phyloP scores from a whole-genome alignment of 2,329 filamentous ascomycete genomes.

The Lecanosticta acicola region DNA sequence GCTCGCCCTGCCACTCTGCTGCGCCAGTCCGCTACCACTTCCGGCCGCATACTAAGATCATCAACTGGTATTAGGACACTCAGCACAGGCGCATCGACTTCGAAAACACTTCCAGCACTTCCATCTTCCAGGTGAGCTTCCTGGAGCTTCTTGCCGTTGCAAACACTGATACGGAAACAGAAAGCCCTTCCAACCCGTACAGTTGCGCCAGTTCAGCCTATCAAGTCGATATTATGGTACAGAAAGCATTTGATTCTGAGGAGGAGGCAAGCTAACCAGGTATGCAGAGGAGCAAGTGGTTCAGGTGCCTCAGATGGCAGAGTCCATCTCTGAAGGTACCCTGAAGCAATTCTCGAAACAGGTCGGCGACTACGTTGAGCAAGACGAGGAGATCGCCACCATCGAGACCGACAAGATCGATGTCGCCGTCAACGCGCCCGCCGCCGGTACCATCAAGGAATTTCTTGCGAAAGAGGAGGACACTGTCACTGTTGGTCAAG shows the following conservation, averaged over 20 bases:
- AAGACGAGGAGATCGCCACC: conserved; percentile 95
- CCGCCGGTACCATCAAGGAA: conserved; percentile 86
- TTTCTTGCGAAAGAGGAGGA: conserved; percentile 89
- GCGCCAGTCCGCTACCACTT: conserved; percentile 23
- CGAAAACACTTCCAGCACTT: conserved; percentile 16
- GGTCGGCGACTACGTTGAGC: conserved; percentile 88
- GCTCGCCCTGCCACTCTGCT: conserved; percentile 25
- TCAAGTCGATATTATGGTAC: conserved; percentile 32
- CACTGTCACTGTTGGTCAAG: conserved; percentile 89
- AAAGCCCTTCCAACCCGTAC: conserved; percentile 24
- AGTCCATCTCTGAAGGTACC: conserved; percentile 96
- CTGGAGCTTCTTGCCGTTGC: neutral
- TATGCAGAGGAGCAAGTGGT: conserved; percentile 68
- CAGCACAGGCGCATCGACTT: conserved; percentile 17
- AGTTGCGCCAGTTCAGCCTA: conserved; percentile 31
- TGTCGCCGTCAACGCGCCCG: conserved; percentile 89
- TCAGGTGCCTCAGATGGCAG: conserved; percentile 96
- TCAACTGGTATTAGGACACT: conserved; percentile 21
- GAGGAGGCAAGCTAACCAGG: conserved; percentile 9
- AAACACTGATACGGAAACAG: conserved; percentile 12
- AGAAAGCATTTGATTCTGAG: conserved; percentile 5
- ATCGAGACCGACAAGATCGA: conserved; percentile 99
- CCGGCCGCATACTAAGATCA: conserved; percentile 22
- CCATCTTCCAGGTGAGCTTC: conserved; percentile 19
- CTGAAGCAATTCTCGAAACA: conserved; percentile 93